Base-by-base conservation (phyloP, 2,329 filamentous ascomycete species). In the Truncatella angustata region DNA sequence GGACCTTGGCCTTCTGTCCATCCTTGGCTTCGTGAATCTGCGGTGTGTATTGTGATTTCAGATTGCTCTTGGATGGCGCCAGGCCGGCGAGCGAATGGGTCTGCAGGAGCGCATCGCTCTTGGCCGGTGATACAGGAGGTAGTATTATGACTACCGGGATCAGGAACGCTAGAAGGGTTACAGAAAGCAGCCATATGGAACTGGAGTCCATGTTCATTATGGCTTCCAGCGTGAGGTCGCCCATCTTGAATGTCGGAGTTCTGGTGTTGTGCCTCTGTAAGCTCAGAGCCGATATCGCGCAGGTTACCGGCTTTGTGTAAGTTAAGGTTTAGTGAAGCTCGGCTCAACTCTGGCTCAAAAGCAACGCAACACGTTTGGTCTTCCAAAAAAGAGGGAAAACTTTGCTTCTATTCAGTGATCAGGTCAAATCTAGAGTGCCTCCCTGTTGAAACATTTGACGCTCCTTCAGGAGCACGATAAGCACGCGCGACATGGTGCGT, bases 131-230 rank as follows among this genome's bases (percentile, higher is more conserved):
- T 16, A 82, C 67, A 1, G 81, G 81, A 10, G 80, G 80, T 55
- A 83, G 78, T 52, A 81, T 69, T 54, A 80, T 68, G 52, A 82
- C 69, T 52, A 83, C 66, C 28, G 81, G 81, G 44, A 81, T 58
- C 55, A 79, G 57, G 62, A 84, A 83, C 57, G 76, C 77, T 37
- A 57, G 58, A 11, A 65, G 54, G 10, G 65, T 67, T 36, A 63
- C 42, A 18, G 54, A 40, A 23, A 67, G 59, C 24, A 68, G 53
- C 42, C 63, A 60, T 7, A 65, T 26, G 37, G 56, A 50, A 42
- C 56, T 56, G 45, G 52, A 44, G 55, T 67, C 64, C 37, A 65
- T 49, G 20, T 66, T 55, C 21, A 26, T 9, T 18, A 66, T 49
- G 14, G 35, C 49, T 5, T 37, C 21, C 10, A 54, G 49, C 14